phyloP scores from a whole-genome alignment of 225 moss, liverwort and hornwort species.

The Pseudoscleropodium purum region DNA sequence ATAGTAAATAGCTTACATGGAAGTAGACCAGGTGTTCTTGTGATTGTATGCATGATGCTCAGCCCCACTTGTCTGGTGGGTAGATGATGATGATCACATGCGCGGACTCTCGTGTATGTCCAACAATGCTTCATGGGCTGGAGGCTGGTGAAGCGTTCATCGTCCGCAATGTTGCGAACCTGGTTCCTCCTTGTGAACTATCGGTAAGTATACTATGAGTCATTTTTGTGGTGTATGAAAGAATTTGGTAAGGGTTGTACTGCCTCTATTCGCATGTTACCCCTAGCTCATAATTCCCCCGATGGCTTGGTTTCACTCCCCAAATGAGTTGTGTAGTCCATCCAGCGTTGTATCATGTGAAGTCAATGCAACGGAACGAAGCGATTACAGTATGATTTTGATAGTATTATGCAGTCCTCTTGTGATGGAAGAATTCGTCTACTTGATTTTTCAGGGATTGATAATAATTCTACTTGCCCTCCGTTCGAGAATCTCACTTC shows the following conservation, averaged over 20 bases:
- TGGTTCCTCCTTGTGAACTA: not conserved
- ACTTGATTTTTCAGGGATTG: not conserved
- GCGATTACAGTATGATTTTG: not conserved
- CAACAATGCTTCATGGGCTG: not conserved
- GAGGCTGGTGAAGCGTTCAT: not conserved
- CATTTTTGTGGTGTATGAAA: not conserved
- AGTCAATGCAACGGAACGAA: not conserved
- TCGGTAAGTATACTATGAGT: not conserved
- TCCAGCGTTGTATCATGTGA: not conserved
- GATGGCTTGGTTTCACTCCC: not conserved
- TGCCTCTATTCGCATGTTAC: not conserved
- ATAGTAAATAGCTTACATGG: not conserved
- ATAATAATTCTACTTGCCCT: not conserved
- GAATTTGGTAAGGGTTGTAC: not conserved
- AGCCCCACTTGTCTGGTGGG: not conserved
- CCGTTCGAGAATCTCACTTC: not conserved
- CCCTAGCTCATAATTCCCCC: not conserved
- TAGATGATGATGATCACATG: slow-evolving; percentile 1
- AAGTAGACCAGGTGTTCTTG: not conserved
- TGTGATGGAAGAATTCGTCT: not conserved
- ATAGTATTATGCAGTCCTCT: not conserved
- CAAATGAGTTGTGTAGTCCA: not conserved
- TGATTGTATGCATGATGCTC: not conserved
- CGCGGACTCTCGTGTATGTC: not conserved
- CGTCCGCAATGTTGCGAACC: not conserved